Base-by-base conservation (phyloP, 768 basidiomycete species). In the Pholiota microspora region DNA sequence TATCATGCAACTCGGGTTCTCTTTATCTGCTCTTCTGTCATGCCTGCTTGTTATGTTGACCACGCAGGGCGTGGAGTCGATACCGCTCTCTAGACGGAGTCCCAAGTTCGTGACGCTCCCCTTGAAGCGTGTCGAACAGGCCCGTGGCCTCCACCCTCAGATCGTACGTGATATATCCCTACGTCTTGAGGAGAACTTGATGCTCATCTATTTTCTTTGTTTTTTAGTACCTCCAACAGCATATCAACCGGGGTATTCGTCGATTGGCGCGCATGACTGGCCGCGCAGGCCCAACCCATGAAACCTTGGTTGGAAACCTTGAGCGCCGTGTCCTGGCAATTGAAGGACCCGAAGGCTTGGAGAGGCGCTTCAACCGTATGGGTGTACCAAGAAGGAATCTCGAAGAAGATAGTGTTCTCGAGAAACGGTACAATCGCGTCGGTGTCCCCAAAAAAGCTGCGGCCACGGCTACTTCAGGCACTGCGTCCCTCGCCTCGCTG, bases 241-340 rank as follows among this genome's bases (percentile, higher is more conserved):
- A 84, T 62, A 79, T 87, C 57, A 91, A 89, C 68, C 84, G 82
- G 47, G 76, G 78, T 49, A 70, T 80, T 51, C 77, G 75, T 53
- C 86, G 89, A 49, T 77, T 84, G 48, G 86, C 88, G 7, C 83
- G 78, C 46, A 87, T 91, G 83, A 81, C 81, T 3, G 82, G 86
- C 12, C 80, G 78, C 34, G 70, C 71, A 18, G 76, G 64, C 7
- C 85, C 85, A 5, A 73, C 79, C 18, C 71, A 71, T 12, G 71
- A 73, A 23, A 72, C 77, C 13, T 77, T 89, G 49, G 68, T 72
- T 38, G 64, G 63, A 49, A 69, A 63, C 7, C 69, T 74, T 13
- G 59, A 66, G 53, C 75, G 69, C 53, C 73, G 77, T 35, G 58
- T 63, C 29, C 49, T 60, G 21, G 48, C 53, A 23, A 24, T 64